Evolutionary conservation across 2,329 filamentous ascomycete genomes (phyloP).

Genomic region (Diaporthe sp.): DNA sequence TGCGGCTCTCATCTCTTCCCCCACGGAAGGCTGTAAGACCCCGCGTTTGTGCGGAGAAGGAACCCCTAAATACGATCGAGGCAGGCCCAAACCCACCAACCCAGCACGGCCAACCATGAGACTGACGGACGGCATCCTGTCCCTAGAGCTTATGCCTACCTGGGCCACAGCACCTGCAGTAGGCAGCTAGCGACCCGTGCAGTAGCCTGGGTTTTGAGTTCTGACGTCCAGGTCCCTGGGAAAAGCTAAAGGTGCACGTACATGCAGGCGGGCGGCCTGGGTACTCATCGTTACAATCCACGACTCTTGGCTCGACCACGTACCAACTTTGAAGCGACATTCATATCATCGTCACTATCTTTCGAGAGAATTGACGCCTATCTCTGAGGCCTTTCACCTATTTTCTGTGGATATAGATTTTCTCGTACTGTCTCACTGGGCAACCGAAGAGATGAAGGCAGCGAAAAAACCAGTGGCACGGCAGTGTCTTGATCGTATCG

Average conservation of each 20-base stretch:
- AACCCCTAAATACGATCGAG: neutral
- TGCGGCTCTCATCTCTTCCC: neutral
- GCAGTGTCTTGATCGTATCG: neutral
- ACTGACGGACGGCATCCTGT: neutral
- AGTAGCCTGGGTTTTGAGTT: constrained; percentile 14
- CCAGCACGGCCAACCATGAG: neutral
- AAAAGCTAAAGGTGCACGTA: neutral
- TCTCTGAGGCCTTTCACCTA: neutral
- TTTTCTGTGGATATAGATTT: too few species aligned
- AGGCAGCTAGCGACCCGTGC: neutral
- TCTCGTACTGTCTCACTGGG: neutral
- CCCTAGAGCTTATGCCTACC: neutral
- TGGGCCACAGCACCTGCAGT: neutral
- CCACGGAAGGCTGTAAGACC: neutral
- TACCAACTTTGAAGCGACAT: neutral
- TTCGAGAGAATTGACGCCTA: too few species aligned
- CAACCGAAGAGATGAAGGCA: too few species aligned
- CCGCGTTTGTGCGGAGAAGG: neutral
- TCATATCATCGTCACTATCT: neutral
- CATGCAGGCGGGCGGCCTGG: neutral
- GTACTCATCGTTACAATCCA: too few species aligned
- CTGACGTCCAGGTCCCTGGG: neutral
- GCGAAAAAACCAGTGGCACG: too few species aligned
- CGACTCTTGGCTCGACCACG: neutral
- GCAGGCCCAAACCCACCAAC: neutral